phyloP scores from a whole-genome alignment of 2,329 filamentous ascomycete species.

The Pestalotiopsis sp. region DNA sequence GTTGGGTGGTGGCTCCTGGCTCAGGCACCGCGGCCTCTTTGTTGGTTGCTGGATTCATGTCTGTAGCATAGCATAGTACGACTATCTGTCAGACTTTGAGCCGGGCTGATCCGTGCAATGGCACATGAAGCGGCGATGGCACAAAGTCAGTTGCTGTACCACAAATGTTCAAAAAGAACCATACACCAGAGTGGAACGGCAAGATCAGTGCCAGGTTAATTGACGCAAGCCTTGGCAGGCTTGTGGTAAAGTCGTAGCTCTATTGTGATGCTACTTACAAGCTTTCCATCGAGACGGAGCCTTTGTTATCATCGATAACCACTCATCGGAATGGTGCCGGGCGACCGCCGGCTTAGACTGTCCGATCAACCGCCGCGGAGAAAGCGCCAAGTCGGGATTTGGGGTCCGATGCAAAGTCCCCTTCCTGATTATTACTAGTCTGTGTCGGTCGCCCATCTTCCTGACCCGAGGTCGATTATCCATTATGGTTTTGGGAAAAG shows the following conservation, averaged over 20 bases:
- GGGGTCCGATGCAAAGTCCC: not conserved
- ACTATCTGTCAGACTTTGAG: not conserved
- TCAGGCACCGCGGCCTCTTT: not conserved
- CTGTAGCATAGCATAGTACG: not conserved
- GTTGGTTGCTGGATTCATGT: not conserved
- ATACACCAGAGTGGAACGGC: not conserved
- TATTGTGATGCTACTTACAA: not conserved
- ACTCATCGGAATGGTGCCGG: not conserved
- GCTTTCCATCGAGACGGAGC: not conserved
- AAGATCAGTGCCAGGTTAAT: not conserved
- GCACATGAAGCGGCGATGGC: too few species aligned
- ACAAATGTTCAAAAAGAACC: too few species aligned
- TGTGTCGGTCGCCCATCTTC: too few species aligned
- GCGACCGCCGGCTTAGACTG: not conserved
- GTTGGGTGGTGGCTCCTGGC: constrained; percentile 18
- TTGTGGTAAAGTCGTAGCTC: not conserved
- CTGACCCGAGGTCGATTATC: too few species aligned
- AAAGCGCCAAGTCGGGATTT: not conserved
- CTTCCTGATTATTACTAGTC: not conserved
- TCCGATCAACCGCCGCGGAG: not conserved
- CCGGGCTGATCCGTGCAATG: too few species aligned
- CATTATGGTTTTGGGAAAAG: too few species aligned
- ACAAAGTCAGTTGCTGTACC: too few species aligned
- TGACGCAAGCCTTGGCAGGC: too few species aligned
- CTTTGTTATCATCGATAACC: not conserved